Percentiles rank a stretch among this genome's conserved stretches.
Evolutionary conservation across 305 asterid species (phyloP).

Genomic region (Fraxinus nigra): DNA sequence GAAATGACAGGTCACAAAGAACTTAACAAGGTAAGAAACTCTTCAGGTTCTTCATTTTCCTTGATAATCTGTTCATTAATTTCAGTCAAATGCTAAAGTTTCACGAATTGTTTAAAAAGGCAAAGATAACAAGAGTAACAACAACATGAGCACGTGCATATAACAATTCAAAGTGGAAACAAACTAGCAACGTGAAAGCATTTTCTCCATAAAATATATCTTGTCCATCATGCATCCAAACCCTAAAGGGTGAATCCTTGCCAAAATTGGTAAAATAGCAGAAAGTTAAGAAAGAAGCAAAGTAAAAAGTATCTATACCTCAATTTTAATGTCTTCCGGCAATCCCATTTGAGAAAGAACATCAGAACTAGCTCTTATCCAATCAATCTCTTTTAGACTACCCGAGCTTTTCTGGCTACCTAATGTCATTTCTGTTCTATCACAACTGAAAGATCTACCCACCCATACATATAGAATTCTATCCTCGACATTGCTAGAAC

Average conservation of each 20-base stretch:
- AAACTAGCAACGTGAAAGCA: background rate
- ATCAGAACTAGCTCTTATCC: conserved; percentile 33
- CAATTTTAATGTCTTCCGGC: conserved; percentile 33
- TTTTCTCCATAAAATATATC: background rate
- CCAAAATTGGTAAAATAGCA: background rate
- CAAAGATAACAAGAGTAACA: background rate
- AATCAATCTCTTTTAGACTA: conserved; percentile 33
- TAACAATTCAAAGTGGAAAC: background rate
- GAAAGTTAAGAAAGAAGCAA: background rate
- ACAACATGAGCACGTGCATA: background rate
- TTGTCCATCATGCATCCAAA: background rate
- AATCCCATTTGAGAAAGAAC: conserved; percentile 36
- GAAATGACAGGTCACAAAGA: conserved; percentile 19
- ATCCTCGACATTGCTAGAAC: conserved; percentile 20
- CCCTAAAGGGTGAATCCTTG: background rate
- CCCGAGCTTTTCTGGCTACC: conserved; percentile 22
- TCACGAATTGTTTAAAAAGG: background rate
- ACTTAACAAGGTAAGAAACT: conserved; percentile 36
- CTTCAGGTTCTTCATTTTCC: conserved; percentile 49
- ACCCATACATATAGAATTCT: conserved; percentile 41
- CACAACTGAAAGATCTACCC: conserved; percentile 32
- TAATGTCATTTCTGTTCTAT: conserved; percentile 14
- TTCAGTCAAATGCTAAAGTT: conserved; percentile 2
- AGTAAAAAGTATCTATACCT: conserved; percentile 30
- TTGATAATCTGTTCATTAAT: conserved; percentile 31